Percentiles rank a stretch among this genome's conserved stretches.
Evolutionary conservation across 2,329 filamentous ascomycete genomes (phyloP).

Genomic region (Talaromyces amestolkiae): DNA sequence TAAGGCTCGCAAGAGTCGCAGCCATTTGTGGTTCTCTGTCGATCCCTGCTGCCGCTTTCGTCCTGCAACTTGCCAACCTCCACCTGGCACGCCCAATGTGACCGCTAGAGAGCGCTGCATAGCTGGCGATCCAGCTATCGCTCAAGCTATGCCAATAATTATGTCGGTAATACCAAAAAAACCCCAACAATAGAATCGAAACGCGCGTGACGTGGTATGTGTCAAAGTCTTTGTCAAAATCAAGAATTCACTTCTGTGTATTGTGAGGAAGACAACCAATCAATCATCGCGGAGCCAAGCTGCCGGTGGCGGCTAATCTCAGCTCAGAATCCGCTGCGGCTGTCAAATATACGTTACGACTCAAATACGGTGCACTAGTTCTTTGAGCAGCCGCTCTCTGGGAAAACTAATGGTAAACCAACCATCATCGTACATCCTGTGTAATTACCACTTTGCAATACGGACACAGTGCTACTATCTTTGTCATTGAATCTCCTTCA

Average conservation of each 20-base stretch:
- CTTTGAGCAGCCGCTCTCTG: not conserved
- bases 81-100: slow-evolving; percentile 2
- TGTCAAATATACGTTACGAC: not conserved
- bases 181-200: not conserved
- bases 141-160: no score
- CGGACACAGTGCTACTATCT: not conserved
- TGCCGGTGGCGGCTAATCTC: not conserved
- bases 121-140: not conserved
- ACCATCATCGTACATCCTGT: no score
- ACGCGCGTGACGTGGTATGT: not conserved
- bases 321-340: not conserved
- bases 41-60: slow-evolving; percentile 12
- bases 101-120: not conserved
- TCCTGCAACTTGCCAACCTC: slow-evolving; percentile 4
- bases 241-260: not conserved
- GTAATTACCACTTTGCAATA: not conserved
- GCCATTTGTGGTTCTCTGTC: slow-evolving; percentile 5
- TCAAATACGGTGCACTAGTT: not conserved
- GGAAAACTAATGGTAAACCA: not conserved
- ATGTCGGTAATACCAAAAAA: not conserved
- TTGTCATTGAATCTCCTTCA: not conserved
- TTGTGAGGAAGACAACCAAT: not conserved
- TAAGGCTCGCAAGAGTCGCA: slow-evolving; percentile 3
- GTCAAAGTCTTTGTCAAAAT: not conserved
- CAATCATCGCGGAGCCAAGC: not conserved